phyloP scores from a whole-genome alignment of 2,329 filamentous ascomycete species.

The Huntiella bhutanensis region DNA sequence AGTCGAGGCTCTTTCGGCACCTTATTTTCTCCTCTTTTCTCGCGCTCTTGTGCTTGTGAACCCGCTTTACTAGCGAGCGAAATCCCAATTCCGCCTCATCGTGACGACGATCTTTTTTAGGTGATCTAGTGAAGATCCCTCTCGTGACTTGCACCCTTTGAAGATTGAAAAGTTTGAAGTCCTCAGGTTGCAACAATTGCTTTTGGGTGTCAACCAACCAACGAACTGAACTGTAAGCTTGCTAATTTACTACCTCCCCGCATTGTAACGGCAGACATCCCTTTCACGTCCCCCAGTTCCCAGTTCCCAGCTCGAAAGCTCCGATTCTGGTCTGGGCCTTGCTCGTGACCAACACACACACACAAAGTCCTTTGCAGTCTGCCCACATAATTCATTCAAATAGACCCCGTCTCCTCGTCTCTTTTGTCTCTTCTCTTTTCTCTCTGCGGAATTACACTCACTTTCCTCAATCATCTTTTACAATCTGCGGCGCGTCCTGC shows the following conservation, averaged over 20 bases:
- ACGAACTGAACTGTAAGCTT: background rate
- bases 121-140: too few relatives aligned
- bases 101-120: too few relatives aligned
- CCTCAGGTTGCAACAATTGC: background rate
- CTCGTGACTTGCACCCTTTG: background rate
- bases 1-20: too few relatives aligned
- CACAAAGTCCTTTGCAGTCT: background rate
- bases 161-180: background rate
- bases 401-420: background rate
- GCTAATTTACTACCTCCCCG: background rate
- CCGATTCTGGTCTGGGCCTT: background rate
- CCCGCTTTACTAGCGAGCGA: too few relatives aligned
- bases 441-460: constrained; percentile 6
- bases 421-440: constrained; percentile 5
- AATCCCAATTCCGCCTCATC: too few relatives aligned
- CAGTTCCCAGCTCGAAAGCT: background rate
- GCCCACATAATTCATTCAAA: background rate
- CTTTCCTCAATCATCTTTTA: background rate
- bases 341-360: background rate
- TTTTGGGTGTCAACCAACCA: background rate
- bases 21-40: too few relatives aligned
- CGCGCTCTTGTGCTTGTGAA: too few relatives aligned
- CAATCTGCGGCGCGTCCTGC: background rate
- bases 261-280: too few relatives aligned
- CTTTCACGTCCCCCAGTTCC: too few relatives aligned